A percentile compares a stretch with the other conserved stretches of the same genome.
phyloP scores from a whole-genome alignment of 305 asterid species.

The Stenogyne calaminthoides region DNA sequence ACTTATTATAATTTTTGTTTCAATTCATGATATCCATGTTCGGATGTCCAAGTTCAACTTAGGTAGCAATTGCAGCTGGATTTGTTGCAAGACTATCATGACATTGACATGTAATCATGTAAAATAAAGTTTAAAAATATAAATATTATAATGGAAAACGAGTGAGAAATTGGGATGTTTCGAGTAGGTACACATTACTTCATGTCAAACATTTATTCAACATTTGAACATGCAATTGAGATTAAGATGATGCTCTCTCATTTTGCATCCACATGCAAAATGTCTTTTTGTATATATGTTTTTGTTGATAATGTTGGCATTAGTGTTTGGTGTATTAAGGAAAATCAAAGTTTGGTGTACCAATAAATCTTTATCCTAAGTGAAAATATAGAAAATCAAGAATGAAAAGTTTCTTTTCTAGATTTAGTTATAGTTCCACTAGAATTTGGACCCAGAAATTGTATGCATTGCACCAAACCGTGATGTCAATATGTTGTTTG shows the following conservation, averaged over 20 bases:
- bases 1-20: neutral
- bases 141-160: neutral
- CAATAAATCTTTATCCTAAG: constrained; percentile 6
- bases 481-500: neutral
- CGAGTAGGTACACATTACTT: constrained; percentile 5
- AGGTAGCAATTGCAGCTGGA: constrained; percentile 25
- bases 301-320: constrained; percentile 12
- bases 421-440: neutral
- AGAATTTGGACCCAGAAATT: neutral
- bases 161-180: neutral
- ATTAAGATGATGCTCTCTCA: constrained; percentile 21
- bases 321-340: neutral
- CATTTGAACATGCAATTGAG: constrained; percentile 2
- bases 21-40: neutral
- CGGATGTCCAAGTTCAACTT: constrained; percentile 36
- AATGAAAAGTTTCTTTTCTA: neutral
- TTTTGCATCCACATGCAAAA: constrained; percentile 17
- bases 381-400: neutral
- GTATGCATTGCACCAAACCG: neutral
- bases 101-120: constrained; percentile 21
- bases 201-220: constrained; percentile 26
- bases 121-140: neutral
- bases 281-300: neutral
- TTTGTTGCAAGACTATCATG: constrained; percentile 21
- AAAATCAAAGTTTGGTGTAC: constrained; percentile 3